Percentiles rank a stretch among this genome's conserved stretches.
These are phyloP conservation scores for Aspergillus sp. DNA, from an alignment of 2,329 filamentous ascomycete genomes.

Conservation along the genomic window DNA sequence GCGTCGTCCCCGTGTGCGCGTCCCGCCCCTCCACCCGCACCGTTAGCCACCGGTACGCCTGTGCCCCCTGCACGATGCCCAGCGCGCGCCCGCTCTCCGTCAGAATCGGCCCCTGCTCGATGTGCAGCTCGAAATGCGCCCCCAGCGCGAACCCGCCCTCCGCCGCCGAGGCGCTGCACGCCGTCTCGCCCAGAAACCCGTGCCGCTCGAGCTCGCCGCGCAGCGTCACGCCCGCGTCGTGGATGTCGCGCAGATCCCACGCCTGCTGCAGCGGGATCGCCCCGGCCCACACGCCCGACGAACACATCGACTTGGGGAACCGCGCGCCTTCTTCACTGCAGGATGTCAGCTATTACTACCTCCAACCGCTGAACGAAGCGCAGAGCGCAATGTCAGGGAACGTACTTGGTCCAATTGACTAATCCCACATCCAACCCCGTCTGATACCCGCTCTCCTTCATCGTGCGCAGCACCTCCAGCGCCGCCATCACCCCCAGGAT, in stretches of 20 bases:
- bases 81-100: slow-evolving; percentile 61
- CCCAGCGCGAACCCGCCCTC: slow-evolving; percentile 58
- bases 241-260: slow-evolving; percentile 58
- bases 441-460: slow-evolving; percentile 65
- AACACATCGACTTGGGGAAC: slow-evolving; percentile 70
- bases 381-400: slow-evolving; percentile 43
- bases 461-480: slow-evolving; percentile 65
- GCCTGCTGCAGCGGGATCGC: slow-evolving; percentile 60
- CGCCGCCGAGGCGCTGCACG: slow-evolving; percentile 50
- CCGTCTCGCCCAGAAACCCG: slow-evolving; percentile 61
- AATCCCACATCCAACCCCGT: slow-evolving; percentile 68
- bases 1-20: slow-evolving; percentile 70
- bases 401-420: slow-evolving; percentile 58
- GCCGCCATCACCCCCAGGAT: slow-evolving; percentile 69
- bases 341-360: not conserved
- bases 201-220: slow-evolving; percentile 65
- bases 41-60: slow-evolving; percentile 69
- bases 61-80: slow-evolving; percentile 65
- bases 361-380: not conserved
- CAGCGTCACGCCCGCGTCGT: slow-evolving; percentile 56
- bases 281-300: slow-evolving; percentile 72
- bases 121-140: slow-evolving; percentile 78
- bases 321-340: slow-evolving; percentile 72
- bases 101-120: slow-evolving; percentile 74
- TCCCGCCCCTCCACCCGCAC: slow-evolving; percentile 63